A percentile compares a stretch with the other conserved stretches of the same genome.
phyloP scores from a whole-genome alignment of 2,329 filamentous ascomycete species.

The Hymenoscyphus fructigenus region DNA sequence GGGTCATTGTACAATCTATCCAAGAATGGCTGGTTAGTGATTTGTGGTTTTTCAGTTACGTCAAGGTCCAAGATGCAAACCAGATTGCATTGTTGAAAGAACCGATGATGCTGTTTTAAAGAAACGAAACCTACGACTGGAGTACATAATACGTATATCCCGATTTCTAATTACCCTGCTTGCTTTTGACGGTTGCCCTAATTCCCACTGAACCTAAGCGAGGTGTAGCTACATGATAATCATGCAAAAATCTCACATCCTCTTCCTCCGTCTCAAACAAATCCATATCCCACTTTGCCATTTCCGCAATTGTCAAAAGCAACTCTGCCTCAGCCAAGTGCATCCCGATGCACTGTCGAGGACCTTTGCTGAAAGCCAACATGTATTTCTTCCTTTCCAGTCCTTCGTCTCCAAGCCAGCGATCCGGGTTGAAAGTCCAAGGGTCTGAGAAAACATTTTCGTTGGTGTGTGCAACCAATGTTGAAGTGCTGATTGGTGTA shows the following conservation, averaged over 20 bases:
- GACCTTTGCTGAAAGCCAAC: constrained; percentile 46
- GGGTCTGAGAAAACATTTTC: constrained; percentile 15
- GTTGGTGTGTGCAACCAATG: constrained; percentile 35
- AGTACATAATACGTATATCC: too few species aligned
- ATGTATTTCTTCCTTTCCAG: constrained; percentile 32
- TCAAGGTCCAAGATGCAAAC: too few species aligned
- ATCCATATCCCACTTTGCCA: constrained; percentile 9
- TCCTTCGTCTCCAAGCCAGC: constrained; percentile 10
- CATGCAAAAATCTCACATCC: constrained; percentile 11
- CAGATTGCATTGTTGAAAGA: too few species aligned
- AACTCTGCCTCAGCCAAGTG: constrained; percentile 8
- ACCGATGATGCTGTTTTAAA: too few species aligned
- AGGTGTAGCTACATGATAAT: constrained; percentile 10
- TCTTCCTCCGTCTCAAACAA: constrained; percentile 3
- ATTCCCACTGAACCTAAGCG: constrained; percentile 3
- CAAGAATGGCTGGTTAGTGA: too few species aligned
- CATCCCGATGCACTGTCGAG: constrained; percentile 41
- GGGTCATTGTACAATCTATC: too few species aligned
- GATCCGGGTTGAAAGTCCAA: constrained; percentile 9
- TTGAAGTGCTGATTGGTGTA: constrained; percentile 24
- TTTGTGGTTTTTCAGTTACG: too few species aligned
- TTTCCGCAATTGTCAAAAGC: neutral
- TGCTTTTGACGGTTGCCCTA: neutral
- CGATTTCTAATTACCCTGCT: too few species aligned
- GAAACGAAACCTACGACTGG: too few species aligned